Evolutionary conservation across 2,329 filamentous ascomycete genomes (phyloP), one percentile per base, ranked within the genome.

Genomic region (Corniculantispora saksenae): DNA sequence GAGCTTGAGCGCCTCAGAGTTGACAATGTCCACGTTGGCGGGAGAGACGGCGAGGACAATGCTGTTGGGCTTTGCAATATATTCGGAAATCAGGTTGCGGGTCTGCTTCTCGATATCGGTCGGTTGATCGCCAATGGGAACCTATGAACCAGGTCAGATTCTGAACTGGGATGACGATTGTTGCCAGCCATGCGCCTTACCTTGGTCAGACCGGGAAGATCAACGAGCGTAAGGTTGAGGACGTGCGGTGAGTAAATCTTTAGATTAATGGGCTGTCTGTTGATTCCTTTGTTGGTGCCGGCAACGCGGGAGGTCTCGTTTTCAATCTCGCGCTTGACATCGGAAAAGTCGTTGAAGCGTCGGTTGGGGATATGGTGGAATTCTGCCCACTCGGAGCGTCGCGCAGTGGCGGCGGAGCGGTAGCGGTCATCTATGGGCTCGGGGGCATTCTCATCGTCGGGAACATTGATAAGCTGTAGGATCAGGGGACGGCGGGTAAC

Each of bases 31-130:
- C 73, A 98, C 94, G 74, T 99, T 99, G 61, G 95, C 95, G 21
- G 95, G 94, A 15, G 95, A 98, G 27, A 99, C 95, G 38, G 95
- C 95, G 61, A 99, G 86, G 69, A 99, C 90, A 74, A 99, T 97
- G 79, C 94, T 97, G 84, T 99, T 99, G 17, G 95, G 94, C 81
- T 99, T 99, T 65, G 94, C 94, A 74, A 98, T 99, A 76, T 97
- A 99, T 81, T 99, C 95, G 64, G 94, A 91, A 72, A 99, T 98
- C 72, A 99, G 86, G 70, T 93, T 97, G 69, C 94, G 88, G 38
- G 95, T 99, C 81, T 99, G 95, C 80, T 97, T 98, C 83, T 99
- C 95, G 74, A 99, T 99, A 75, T 99, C 95, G 72, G 91, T 89
- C 9, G 95, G 95, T 77, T 99, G 95, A 77, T 99, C 95, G 70